These are phyloP conservation scores for Mentha longifolia DNA, from an alignment of 257 asterid species.

Conservation along the genomic window DNA sequence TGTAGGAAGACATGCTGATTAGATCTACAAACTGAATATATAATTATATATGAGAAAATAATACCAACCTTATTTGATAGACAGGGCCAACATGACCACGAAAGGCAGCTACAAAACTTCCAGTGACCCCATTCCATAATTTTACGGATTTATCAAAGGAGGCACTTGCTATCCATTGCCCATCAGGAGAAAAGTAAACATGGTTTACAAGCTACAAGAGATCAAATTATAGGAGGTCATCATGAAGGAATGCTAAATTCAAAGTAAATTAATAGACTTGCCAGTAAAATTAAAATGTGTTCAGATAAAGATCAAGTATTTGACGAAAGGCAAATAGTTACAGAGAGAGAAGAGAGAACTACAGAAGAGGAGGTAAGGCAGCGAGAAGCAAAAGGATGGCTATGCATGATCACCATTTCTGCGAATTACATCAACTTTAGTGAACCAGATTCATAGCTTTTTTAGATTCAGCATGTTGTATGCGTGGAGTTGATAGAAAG, in stretches of 20 bases:
- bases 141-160: slow-evolving; percentile 95
- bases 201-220: slow-evolving; percentile 87
- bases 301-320: not conserved
- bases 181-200: slow-evolving; percentile 96
- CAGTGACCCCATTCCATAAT: slow-evolving; percentile 91
- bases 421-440: not conserved
- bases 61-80: slow-evolving; percentile 83
- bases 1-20: slow-evolving; percentile 40
- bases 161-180: slow-evolving; percentile 95
- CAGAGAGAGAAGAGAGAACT: not conserved
- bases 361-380: not conserved
- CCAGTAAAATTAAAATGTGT: not conserved
- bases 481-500: not conserved
- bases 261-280: not conserved
- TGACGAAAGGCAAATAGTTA: slow-evolving; percentile 8
- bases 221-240: slow-evolving; percentile 11
- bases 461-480: not conserved
- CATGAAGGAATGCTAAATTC: slow-evolving; percentile 8
- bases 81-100: slow-evolving; percentile 98
- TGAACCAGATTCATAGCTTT: too few species aligned
- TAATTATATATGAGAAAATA: slow-evolving; percentile 3
- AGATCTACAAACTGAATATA: slow-evolving; percentile 21
- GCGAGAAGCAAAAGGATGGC: not conserved
- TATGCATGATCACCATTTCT: not conserved
- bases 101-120: slow-evolving; percentile 85